Percentiles rank a stretch among this genome's conserved stretches.
These are phyloP conservation scores for Berberis vulgaris DNA, from an alignment of 164 flowering plant genomes.

Conservation along the genomic window DNA sequence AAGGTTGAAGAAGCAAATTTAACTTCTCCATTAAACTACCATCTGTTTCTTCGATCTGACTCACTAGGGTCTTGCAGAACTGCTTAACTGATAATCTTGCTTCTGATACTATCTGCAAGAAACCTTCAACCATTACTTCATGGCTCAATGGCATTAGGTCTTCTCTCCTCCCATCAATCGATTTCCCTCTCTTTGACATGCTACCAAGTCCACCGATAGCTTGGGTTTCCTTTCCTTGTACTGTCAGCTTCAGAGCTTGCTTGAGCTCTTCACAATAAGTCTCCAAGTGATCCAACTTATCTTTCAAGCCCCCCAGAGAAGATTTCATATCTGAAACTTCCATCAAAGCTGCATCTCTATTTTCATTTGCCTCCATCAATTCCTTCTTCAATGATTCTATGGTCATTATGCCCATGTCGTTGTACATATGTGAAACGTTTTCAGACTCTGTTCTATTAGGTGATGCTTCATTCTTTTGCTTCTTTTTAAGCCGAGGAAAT, in stretches of 20 bases:
- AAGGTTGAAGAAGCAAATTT: constrained; percentile 61
- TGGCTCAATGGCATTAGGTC: constrained; percentile 53
- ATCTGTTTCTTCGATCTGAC: constrained; percentile 59
- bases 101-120: constrained; percentile 83
- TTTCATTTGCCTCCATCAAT: constrained; percentile 63
- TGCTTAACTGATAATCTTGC: constrained; percentile 78
- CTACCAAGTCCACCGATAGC: constrained; percentile 23
- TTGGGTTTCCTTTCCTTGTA: constrained; percentile 27
- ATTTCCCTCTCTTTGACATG: constrained; percentile 33
- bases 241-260: constrained; percentile 51
- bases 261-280: constrained; percentile 75
- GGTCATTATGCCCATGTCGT: constrained; percentile 48
- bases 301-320: constrained; percentile 56
- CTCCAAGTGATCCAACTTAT: constrained; percentile 67
- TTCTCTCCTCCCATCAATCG: constrained; percentile 28
- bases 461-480: constrained; percentile 50
- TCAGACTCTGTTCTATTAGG: constrained; percentile 51
- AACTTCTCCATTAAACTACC: constrained; percentile 38
- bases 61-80: constrained; percentile 58
- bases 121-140: constrained; percentile 84
- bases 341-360: constrained; percentile 54
- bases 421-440: constrained; percentile 44
- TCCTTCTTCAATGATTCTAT: constrained; percentile 67
- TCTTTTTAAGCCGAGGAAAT: constrained; percentile 65
- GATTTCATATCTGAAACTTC: constrained; percentile 77